Evolutionary conservation across 257 asterid species (phyloP), one percentile per base, ranked within the genome.

Genomic region (Agastache rugosa): DNA sequence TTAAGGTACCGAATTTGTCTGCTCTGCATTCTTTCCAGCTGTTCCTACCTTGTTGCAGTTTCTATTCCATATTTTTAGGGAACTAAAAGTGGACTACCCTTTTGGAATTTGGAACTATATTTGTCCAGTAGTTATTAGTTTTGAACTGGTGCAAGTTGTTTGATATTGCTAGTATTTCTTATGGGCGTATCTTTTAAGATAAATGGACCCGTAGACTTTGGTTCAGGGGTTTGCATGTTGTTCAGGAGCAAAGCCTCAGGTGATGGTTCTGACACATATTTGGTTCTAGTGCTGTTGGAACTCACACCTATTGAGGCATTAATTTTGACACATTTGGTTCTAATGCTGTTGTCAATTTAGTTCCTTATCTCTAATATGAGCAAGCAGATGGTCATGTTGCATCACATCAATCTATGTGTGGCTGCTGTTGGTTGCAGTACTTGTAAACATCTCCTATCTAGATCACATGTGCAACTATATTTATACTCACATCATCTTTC

Each of bases 1-100:
- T 95, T 81, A 92, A 95, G 99, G 99, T 95, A 82, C 60, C 65
- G 45, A 69, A 39, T 61, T 55, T 69, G 20, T 70, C 53, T 69
- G 77, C 72, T 69, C n/a, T 68, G 45, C 42, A 45, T 70, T 70
- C 63, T 42, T 8, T 63, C 17, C 77, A 53, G 74, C 73, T 42
- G 8, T 58, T n/a, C 67, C 69, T 73, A 27, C 47, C 56, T 48
- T 27, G 5, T 51, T 58, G 71, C 62, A 41, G 31, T 29, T 41
- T 35, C n/a, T 50, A 4, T 70, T 62, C 48, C 61, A 22, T 47
- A 62, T n/a, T 59, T 16, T 16, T 53, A 50, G 61, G 64, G 45
- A 59, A 66, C 62, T 74, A 48, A 4, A 56, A 63, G 54, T 54
- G 19, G 37, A 63, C 47, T 41, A 17, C 31, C 23, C 70, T 11